These are phyloP conservation scores for Miscanthus lutarioriparius DNA, from an alignment of 176 grass and related monocot genomes.

Conservation along the genomic window DNA sequence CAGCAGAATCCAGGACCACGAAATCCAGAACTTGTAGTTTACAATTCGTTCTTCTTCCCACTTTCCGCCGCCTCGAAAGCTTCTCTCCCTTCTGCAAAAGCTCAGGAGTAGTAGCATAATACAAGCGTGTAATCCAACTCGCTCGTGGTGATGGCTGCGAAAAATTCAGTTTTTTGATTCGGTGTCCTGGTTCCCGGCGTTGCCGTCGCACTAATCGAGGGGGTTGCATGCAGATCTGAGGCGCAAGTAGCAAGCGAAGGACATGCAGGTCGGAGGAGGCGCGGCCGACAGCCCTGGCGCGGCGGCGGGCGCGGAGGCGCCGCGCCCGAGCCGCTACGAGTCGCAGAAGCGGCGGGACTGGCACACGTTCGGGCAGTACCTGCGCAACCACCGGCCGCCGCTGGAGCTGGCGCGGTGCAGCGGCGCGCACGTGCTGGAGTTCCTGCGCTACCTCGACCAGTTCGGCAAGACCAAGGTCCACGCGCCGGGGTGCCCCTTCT, in stretches of 20 bases:
- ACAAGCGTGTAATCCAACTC: slow-evolving; percentile 1
- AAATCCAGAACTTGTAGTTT: not conserved
- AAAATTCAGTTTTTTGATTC: not conserved
- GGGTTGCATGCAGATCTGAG: slow-evolving; percentile 50
- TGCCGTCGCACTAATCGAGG: not conserved
- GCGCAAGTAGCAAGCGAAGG: not conserved
- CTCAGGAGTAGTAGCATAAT: too few species aligned
- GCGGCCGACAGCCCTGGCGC: slow-evolving; percentile 40
- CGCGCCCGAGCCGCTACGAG: slow-evolving; percentile 70
- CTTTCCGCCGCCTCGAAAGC: not conserved
- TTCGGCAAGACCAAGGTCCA: slow-evolving; percentile 89
- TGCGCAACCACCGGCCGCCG: too few species aligned
- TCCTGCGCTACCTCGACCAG: slow-evolving; percentile 67
- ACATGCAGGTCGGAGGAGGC: slow-evolving; percentile 40
- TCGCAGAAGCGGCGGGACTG: slow-evolving; percentile 89
- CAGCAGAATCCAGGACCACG: slow-evolving; percentile 27
- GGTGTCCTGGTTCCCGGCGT: not conserved
- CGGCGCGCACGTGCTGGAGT: too few species aligned
- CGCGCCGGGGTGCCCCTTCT: slow-evolving; percentile 59
- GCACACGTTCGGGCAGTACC: slow-evolving; percentile 53
- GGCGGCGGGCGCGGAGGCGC: not conserved
- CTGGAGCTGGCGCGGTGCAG: too few species aligned
- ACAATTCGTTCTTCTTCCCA: not conserved
- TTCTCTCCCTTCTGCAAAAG: not conserved
- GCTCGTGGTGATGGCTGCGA: not conserved